Base-by-base conservation (phyloP, 768 basidiomycete genomes). In the Mycena rosella region DNA sequence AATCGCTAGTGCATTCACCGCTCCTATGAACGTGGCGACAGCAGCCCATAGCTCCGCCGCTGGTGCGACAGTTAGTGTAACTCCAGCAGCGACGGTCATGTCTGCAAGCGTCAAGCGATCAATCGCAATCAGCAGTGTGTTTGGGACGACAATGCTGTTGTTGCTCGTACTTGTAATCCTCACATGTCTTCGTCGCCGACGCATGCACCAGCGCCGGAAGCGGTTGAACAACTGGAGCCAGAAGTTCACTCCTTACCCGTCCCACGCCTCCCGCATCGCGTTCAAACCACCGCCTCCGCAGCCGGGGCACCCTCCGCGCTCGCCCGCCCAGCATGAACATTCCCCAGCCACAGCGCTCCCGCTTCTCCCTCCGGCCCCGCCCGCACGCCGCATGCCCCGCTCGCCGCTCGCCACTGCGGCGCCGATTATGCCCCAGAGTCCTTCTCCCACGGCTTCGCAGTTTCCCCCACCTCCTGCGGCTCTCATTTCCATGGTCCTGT, bases 341-440 rank as follows among this genome's bases (percentile, higher is more conserved):
- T 24, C 52, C 7, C 38, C 4, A 18, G n/a, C 42, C 3, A 32
- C 65, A 1, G 5, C 49, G 13, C 30, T n/a, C 22, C 65, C 65
- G 1, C 40, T 51, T 3, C 45, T 56, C 17, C 17, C 65, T 5
- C 48, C 60, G 0, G 34, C 38, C 0, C 36, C 52, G 7, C 53
- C 52, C 7, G 59, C 59, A 4, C 59, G 59, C 11, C 66, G 60
- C 1, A 26, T 51, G 18, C 60, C 66, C 15, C 60, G 66, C 14
- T 67, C 66, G 5, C 66, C 66, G 8, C 60, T 67, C 3, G 66
- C 55, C 2, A 67, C 60, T 5, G 48, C 60, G 10, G 54, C 54
- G 3, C 66, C 66, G 4, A 56, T 67, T 29, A 22, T 38, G 24
- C 40, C 66, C 4, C n/a, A 58, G 1, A 24, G 55, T 1, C 60